A percentile compares a stretch with the other conserved stretches of the same genome.
Evolutionary conservation across 495 filamentous ascomycete genomes (phyloP).

Genomic region (Podospora didyma): DNA sequence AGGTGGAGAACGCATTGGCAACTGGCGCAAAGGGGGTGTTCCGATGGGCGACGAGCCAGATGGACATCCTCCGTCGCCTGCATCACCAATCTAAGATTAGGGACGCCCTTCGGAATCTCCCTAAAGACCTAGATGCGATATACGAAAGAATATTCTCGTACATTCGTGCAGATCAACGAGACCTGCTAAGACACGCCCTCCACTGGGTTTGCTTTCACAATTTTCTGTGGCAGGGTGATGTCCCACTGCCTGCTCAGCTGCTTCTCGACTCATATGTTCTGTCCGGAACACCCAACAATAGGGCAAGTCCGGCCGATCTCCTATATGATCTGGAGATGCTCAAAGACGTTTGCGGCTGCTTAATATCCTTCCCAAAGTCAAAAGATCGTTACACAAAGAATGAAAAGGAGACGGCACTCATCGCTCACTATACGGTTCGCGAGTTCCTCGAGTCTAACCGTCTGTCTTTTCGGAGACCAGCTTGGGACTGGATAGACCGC

Average conservation of each 20-base stretch:
- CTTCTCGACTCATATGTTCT: background rate
- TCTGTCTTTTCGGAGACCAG: background rate
- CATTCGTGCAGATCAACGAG: conserved; percentile 12
- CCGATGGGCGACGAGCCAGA: conserved; percentile 43
- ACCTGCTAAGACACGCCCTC: conserved; percentile 17
- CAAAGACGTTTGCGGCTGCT: conserved; percentile 26
- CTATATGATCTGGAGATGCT: conserved; percentile 16
- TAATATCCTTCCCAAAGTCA: background rate
- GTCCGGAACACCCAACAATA: conserved; percentile 4
- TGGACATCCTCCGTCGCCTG: conserved; percentile 33
- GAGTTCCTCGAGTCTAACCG: background rate
- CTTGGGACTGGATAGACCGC: background rate
- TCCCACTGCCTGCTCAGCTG: background rate
- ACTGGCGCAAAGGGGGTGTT: conserved; percentile 42
- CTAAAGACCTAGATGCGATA: conserved; percentile 34
- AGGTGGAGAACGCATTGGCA: conserved; percentile 26
- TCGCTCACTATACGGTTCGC: conserved; percentile 2
- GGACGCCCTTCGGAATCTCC: conserved; percentile 28
- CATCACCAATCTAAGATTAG: conserved; percentile 13
- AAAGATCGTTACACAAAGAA: too few species aligned
- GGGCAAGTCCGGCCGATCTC: conserved; percentile 14
- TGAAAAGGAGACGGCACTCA: background rate
- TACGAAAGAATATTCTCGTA: conserved; percentile 31
- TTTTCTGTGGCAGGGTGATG: background rate
- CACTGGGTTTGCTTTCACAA: conserved; percentile 26